Evolutionary conservation across 306 rosid genomes (phyloP), one percentile per base, ranked within the genome.

Genomic region (Cicer arietinum): DNA sequence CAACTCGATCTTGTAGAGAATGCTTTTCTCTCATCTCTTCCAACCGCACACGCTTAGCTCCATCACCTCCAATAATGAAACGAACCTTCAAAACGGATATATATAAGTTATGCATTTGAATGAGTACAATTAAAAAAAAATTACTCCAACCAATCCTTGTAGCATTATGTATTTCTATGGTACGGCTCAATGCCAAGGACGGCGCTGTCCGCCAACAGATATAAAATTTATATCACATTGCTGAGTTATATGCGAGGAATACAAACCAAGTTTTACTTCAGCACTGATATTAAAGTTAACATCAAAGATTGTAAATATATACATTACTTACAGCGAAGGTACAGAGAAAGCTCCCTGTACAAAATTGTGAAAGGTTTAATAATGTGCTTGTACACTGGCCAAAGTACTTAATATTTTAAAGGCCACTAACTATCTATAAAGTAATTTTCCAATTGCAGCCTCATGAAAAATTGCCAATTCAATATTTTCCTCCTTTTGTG

Each of bases 21-120:
- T 90, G 97, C 18, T 86, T 91, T 83, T 94, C 98, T 84, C 94
- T 88, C 97, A 91, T 91, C 84, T 94, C 97, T 89, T 94, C 98
- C 86, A 91, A 84, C 72, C 97, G 82, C 80, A 94, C 97, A 16
- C 96, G 91, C 85, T 94, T 94, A 44, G 97, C 89, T 73, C 98
- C 96, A 85, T 94, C 97, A 64, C 96, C 97, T 73, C 96, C 94
- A 76, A 94, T 69, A 80, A 94, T 87, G 80, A 94, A 94, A 67
- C 91, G 90, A 66, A 94, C 98, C 97, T 93, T 79, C 61, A 60
- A 80, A 66, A 61, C 35, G 47, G 66, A 83, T 42, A 83, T 53
- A 71, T 63, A 71, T 67, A 71, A 56, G 70, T 80, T 62, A 76
- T 69, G 64, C 50, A 53, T 79, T 80, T 48, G 58, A 71, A 78